Base-by-base conservation (phyloP, 345 rosid genomes). In the Dipteronia sinensis region DNA sequence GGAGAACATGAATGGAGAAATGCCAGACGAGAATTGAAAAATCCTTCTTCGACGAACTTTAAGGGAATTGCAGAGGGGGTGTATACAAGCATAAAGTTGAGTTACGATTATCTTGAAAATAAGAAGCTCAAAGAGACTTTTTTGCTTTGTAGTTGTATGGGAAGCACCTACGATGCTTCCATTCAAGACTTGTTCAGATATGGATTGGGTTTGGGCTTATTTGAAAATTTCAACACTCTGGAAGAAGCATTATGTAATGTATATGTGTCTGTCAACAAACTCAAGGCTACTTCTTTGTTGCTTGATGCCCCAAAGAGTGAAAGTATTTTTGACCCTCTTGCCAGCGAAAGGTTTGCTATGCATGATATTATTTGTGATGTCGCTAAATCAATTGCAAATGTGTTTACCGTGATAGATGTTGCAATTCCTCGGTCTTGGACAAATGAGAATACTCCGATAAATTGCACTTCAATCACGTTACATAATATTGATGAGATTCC, bases 81-180 rank as follows among this genome's bases (percentile, higher is more conserved):
- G 0, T 42, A 61, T 13, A 10, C 59, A 1, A 55, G 79, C 16
- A 1, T 83, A 23, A 62, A 82, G 71, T 25, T 82, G 22, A 82
- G 83, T 55, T 82, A 66, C 66, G 27, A 74, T 11, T 74, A 76
- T 47, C 47, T 87, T 13, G 25, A 58, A 58, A 42, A 74, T 4
- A 65, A 85, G 1, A 82, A 82, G 10, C 69, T 81, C 0, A 79
- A 78, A 42, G 46, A 71, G 3, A 22, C 73, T 10, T 87, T 87
- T 51, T 56, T 78, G 51, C 78, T 82, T 51, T 87, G 77, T 34
- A 69, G 75, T 25, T 67, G 34, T 10, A 34, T 74, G 49, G 64
- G 23, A 20, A 51, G 59, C 3, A 11, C 22, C 34, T 34, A 16
- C 44, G 9, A 12, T 16, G 17, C 38, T 9, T 0, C 5, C 9